These are phyloP conservation scores for Gaertneriomyces semiglobifer DNA, from an alignment of 192 early-diverging fungal species.

Conservation along the genomic window DNA sequence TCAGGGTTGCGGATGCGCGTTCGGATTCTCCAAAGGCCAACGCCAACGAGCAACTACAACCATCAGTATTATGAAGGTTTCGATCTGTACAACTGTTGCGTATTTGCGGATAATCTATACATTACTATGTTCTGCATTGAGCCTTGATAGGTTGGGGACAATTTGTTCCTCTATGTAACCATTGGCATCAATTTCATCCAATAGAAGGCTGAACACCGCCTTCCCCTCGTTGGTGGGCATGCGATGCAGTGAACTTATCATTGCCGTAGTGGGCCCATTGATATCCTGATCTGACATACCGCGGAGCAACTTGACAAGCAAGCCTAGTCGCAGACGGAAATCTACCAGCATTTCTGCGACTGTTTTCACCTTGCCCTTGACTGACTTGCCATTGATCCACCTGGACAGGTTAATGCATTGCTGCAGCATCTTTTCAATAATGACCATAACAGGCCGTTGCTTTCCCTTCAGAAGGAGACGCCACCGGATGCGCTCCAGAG, in stretches of 20 bases:
- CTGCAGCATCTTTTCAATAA: constrained; percentile 28
- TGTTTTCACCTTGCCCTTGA: neutral
- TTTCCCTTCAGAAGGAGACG: constrained; percentile 3
- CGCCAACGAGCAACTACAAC: too few relatives aligned
- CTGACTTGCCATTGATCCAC: neutral
- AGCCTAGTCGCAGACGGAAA: constrained; percentile 8
- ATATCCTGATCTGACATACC: constrained; percentile 16
- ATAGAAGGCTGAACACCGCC: constrained; percentile 4
- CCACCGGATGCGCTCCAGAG: constrained; percentile 19
- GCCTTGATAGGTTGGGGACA: constrained; percentile 2
- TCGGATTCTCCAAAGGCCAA: too few relatives aligned
- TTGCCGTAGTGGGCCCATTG: neutral
- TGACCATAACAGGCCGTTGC: constrained; percentile 19
- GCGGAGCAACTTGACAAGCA: constrained; percentile 18
- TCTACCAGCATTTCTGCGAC: neutral
- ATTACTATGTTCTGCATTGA: neutral
- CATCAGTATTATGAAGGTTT: too few relatives aligned
- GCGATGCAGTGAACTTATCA: neutral
- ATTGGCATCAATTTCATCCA: constrained; percentile 16
- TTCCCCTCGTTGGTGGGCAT: neutral
- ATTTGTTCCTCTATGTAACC: constrained; percentile 10
- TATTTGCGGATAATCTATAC: too few relatives aligned
- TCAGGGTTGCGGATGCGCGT: too few relatives aligned
- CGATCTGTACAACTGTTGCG: too few relatives aligned
- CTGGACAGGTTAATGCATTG: neutral